Evolutionary conservation across 495 filamentous ascomycete species (phyloP), one percentile per base, ranked within the genome.

Genomic region (Penicillium pancosmium): DNA sequence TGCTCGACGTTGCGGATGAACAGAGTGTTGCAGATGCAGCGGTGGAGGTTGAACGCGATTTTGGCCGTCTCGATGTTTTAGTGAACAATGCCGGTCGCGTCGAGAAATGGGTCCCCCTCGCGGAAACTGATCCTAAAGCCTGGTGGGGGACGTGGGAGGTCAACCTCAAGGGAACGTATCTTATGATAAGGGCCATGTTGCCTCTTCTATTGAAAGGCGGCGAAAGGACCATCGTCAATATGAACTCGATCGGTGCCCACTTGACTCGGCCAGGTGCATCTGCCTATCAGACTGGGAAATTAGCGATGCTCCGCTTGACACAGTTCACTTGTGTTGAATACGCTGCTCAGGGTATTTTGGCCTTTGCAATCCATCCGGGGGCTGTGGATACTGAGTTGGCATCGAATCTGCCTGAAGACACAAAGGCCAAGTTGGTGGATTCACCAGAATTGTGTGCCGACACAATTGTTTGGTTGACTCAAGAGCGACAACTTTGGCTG

Each of bases 31-130:
- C 19, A 8, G 27, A 19, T 25, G n/a, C 25, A 25, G 18, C 19
- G 19, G 27, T 7, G 9, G 16, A 25, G 12, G 49, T 52, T 19
- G 9, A 19, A 18, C 49, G 21, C 4, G 15, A 15, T 15, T 52
- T 52, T 52, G 66, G 72, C 40, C 70, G 78, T n/a, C 64, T 83
- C 7, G 82, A 84, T 57, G 77, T 83, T 21, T 36, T 83, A 13
- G 68, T 82, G 21, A 78, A 78, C 57, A 79, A 80, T 36, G 70
- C 72, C 3, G 80, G 68, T 2, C 31, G 43, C 5, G 11, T 61
- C 23, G 60, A 53, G 19, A 18, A 25, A 21, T 46, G 27, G 11
- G 33, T 23, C 12, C 46, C 50, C 6, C 33, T 79, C 13, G 62
- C 57, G 27, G 75, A 76, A 15, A 35, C 64, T 13, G 55, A 68